phyloP scores from a whole-genome alignment of 352 stramenopile species.

The Plasmopara muralis region DNA sequence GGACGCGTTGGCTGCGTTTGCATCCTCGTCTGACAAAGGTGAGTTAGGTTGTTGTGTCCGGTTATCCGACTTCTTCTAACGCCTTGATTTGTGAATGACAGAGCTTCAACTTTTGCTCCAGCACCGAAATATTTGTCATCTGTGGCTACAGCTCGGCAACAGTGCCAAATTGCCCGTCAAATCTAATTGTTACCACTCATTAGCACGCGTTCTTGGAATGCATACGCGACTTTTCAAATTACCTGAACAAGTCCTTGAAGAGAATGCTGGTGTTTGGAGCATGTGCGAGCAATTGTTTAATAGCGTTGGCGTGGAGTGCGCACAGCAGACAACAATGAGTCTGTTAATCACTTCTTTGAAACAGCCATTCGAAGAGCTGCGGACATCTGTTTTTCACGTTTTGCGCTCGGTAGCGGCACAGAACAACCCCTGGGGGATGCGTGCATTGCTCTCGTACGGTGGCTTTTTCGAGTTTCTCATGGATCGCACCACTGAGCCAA shows the following conservation, averaged over 20 bases:
- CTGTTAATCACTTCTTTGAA: slow-evolving; percentile 73
- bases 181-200: slow-evolving; percentile 60
- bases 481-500: slow-evolving; percentile 74
- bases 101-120: slow-evolving; percentile 70
- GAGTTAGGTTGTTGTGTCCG: neutral
- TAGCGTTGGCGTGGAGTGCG: slow-evolving; percentile 46
- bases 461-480: slow-evolving; percentile 84
- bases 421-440: slow-evolving; percentile 73
- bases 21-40: slow-evolving; percentile 78
- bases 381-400: slow-evolving; percentile 63
- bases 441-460: slow-evolving; percentile 56
- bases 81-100: slow-evolving; percentile 10
- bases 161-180: slow-evolving; percentile 72
- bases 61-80: neutral
- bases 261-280: slow-evolving; percentile 62
- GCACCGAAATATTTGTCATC: slow-evolving; percentile 54
- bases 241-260: slow-evolving; percentile 28
- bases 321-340: slow-evolving; percentile 47
- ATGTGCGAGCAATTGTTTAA: slow-evolving; percentile 63
- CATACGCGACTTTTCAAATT: slow-evolving; percentile 38
- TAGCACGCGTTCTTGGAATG: slow-evolving; percentile 49
- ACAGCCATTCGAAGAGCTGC: slow-evolving; percentile 79
- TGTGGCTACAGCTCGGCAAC: slow-evolving; percentile 45
- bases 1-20: slow-evolving; percentile 76
- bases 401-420: slow-evolving; percentile 75